Conservation (phyloP, 2,329 filamentous ascomycete species). For the Pseudogymnoascus sp. region DNA sequence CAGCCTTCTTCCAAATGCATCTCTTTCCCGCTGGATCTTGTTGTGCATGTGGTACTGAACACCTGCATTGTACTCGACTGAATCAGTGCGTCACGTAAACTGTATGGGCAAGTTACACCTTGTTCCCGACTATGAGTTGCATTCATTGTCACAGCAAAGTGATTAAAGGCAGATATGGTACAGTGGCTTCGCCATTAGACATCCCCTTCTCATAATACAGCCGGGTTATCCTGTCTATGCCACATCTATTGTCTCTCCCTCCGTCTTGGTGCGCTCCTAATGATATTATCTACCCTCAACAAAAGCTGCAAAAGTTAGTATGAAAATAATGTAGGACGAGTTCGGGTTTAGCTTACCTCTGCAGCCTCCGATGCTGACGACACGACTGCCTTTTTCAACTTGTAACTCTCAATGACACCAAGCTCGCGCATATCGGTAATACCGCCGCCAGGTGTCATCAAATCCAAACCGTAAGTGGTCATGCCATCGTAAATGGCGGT, state of each 20-base stretch:
- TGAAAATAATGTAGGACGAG: conserved; percentile 17
- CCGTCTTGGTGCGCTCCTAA: conserved; percentile 80
- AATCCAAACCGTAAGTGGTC: conserved; percentile 83
- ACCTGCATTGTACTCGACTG: conserved; percentile 5
- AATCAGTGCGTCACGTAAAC: neutral
- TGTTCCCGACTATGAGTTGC: conserved; percentile 6
- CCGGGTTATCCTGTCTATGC: conserved; percentile 18
- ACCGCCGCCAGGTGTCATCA: conserved; percentile 81
- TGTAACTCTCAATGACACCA: conserved; percentile 96
- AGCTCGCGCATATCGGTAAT: conserved; percentile 93
- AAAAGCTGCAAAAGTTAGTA: conserved; percentile 55
- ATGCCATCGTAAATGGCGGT: conserved; percentile 94
- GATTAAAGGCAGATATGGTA: conserved; percentile 31
- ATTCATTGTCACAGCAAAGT: conserved; percentile 2
- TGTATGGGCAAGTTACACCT: conserved; percentile 6
- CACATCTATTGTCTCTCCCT: conserved; percentile 60
- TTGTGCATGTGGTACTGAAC: neutral
- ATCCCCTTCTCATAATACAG: conserved; percentile 25
- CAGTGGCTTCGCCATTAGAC: conserved; percentile 17
- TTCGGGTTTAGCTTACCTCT: conserved; percentile 56
- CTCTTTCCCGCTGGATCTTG: neutral
- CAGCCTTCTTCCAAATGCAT: neutral
- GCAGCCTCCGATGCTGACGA: conserved; percentile 93
- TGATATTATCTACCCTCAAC: conserved; percentile 94
- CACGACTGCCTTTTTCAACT: conserved; percentile 96